These are phyloP conservation scores for Termitomyces sp. DNA, from an alignment of 768 basidiomycete genomes.

Conservation along the genomic window DNA sequence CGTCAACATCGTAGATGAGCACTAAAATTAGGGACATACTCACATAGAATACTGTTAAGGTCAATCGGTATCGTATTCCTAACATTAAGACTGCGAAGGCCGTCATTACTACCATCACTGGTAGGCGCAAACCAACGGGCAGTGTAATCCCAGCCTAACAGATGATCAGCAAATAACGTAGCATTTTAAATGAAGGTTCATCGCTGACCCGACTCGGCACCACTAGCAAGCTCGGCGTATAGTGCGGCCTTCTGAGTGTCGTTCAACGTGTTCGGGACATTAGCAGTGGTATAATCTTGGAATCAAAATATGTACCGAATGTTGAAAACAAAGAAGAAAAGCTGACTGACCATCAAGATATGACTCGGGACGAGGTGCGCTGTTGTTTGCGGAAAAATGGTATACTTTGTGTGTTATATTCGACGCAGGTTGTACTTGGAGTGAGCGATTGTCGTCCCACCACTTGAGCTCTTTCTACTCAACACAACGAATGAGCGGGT, in stretches of 20 bases:
- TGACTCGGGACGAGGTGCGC: constrained; percentile 86
- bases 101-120: constrained; percentile 37
- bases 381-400: constrained; percentile 76
- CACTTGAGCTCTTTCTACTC: constrained; percentile 71
- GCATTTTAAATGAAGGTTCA: neutral
- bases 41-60: constrained; percentile 83
- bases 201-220: constrained; percentile 71
- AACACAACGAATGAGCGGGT: neutral
- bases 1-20: neutral
- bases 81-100: constrained; percentile 68
- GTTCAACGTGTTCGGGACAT: constrained; percentile 62
- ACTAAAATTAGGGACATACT: constrained; percentile 20
- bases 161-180: neutral
- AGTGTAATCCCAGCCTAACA: constrained; percentile 47
- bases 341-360: constrained; percentile 50
- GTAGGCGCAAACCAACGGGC: constrained; percentile 40
- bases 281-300: constrained; percentile 74
- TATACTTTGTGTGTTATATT: constrained; percentile 61
- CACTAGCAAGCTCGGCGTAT: constrained; percentile 86
- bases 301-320: constrained; percentile 18
- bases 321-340: neutral
- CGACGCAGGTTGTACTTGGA: constrained; percentile 64
- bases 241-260: constrained; percentile 54
- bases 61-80: constrained; percentile 66
- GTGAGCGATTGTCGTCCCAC: constrained; percentile 75